Base-by-base conservation (phyloP, 169 alveolate genomes). In the Eimeria praecox region DNA sequence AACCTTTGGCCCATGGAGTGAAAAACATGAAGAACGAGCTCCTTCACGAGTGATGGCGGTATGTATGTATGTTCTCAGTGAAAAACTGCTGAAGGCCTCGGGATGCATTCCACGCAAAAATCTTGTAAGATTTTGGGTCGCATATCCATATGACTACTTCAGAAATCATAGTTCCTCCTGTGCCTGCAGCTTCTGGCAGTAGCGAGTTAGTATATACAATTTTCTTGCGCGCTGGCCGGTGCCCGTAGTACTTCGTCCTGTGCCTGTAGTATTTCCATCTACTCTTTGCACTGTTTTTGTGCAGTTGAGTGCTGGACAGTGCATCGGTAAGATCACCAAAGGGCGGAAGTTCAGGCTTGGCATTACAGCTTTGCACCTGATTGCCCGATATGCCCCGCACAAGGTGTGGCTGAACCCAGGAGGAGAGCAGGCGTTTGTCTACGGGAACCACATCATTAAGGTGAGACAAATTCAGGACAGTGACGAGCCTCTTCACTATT, bases 401-500 rank as follows among this genome's bases (percentile, higher is more conserved):
- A 98, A 98, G 97, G 98, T 98, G 27, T 99, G 99, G 99, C 97
- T 99, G 42, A 99, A 98, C 94, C 99, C 99, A 71, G 98, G 98
- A 52, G 99, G 99, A 44, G 99, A 98, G 92, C 98, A 99, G 97
- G 97, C 98, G 82, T 99, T 92, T 96, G 97, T 98, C 82, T 99
- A 99, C 97, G 99, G 99, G 54, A 98, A 99, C 96, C 99, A 99
- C 96, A 98, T 98, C 38, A 97, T 98, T 44, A 99, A 98, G 98
- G 97, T 95, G 56, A 59, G 95, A 38, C n/a, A 6, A 73, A 20
- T 18, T 38, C 49, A 73, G 54, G 20, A 22, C 83, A 0, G 83
- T 66, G 18, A 30, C 44, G 44, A 14, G 40, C 33, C 78, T 4
- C 78, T 33, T 1, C 49, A 2, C 35, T 4, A 18, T 16, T 0